Base-by-base conservation (phyloP, 176 grass and related monocot genomes). In the Hyparrhenia diplandra region DNA sequence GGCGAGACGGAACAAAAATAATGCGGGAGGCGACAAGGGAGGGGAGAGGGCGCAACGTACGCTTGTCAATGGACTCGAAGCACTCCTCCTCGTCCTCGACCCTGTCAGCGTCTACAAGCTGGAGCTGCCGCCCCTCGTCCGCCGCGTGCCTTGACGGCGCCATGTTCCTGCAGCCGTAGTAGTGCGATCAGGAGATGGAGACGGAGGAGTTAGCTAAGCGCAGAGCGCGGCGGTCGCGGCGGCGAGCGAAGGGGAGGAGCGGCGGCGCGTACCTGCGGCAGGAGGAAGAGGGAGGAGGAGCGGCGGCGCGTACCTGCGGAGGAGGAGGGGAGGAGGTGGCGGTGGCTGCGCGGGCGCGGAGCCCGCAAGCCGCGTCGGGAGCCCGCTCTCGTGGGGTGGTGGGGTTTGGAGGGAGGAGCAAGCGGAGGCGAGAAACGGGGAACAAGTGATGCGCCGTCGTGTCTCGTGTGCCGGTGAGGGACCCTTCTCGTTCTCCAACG, bases 41-140 rank as follows among this genome's bases (percentile, higher is more conserved):
- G 12, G 36, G 43, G 49, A 18, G 43, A n/a, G 18, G 51, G 32
- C 34, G 20, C 10, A 58, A 51, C 76, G 32, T 79, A 94, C 95
- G 59, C 89, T 91, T 94, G 70, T 98, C 95, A 45, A 98, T 93
- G 27, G 95, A 80, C 82, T 95, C 92, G 63, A 98, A 98, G 90
- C 78, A 82, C 74, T 98, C 92, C 59, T 95, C 89, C 82, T 97
- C 95, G 10, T 91, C 92, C 12, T 95, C 91, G 20, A 75, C 62
- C 64, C 78, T 80, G 45, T 91, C 92, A 23, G 82, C 61, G 65
- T 95, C 92, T 88, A 98, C 75, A 55, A 98, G 92, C 88, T 95
- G 92, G 21, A 95, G 92, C 88, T 93, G 92, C 75, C 90, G 84
- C 34, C 86, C 88, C 42, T 94, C 89, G 60, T 97, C 94, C 69